Percentiles rank a stretch among this genome's conserved stretches.
These are phyloP conservation scores for Suillus placidus DNA, from an alignment of 768 basidiomycete species.

Conservation along the genomic window DNA sequence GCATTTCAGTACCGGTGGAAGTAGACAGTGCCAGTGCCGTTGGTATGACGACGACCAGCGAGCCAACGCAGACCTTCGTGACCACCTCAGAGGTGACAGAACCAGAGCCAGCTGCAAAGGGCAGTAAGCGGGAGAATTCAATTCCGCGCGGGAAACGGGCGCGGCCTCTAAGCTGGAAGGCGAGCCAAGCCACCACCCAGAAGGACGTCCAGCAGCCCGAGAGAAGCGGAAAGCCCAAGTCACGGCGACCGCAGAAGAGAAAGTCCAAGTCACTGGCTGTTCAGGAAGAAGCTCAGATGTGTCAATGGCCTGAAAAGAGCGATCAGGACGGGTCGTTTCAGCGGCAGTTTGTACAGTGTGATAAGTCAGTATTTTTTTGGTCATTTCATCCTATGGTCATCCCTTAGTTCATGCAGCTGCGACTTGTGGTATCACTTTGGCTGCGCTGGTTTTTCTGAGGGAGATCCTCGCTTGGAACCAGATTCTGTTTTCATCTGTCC, in stretches of 20 bases:
- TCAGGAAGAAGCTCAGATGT: not conserved
- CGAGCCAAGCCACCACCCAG: not conserved
- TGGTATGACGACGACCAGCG: not conserved
- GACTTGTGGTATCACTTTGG: constrained; percentile 55
- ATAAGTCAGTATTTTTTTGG: constrained; percentile 29
- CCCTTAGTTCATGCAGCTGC: constrained; percentile 34
- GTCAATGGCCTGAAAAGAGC: constrained; percentile 1
- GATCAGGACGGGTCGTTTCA: not conserved
- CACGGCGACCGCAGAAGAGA: not conserved
- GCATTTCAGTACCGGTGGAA: not conserved
- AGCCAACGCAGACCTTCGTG: not conserved
- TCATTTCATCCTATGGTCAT: not conserved
- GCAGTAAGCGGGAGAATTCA: not conserved
- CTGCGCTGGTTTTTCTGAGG: constrained; percentile 44
- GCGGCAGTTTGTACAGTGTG: constrained; percentile 37
- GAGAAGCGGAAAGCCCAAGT: not conserved
- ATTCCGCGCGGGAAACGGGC: not conserved
- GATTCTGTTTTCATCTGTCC: constrained; percentile 44
- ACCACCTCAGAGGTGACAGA: not conserved
- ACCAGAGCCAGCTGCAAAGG: not conserved
- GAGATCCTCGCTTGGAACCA: constrained; percentile 39
- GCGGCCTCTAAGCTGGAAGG: not conserved
- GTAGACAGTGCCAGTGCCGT: not conserved
- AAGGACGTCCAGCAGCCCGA: not conserved
- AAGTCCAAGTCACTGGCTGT: not conserved